Base-by-base conservation (phyloP, 768 basidiomycete genomes). In the Cytidiella melzeri region DNA sequence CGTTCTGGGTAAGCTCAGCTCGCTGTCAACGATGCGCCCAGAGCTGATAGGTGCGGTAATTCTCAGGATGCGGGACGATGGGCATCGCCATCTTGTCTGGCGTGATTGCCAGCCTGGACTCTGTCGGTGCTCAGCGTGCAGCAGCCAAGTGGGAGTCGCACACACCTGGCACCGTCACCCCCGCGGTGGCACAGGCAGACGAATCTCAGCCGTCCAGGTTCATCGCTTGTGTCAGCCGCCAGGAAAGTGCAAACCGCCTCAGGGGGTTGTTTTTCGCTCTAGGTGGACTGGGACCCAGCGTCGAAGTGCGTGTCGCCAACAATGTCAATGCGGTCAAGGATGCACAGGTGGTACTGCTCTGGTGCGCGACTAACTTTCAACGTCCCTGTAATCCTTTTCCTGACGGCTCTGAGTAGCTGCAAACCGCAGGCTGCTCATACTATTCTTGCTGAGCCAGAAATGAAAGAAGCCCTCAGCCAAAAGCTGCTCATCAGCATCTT, bases 401-500 rank as follows among this genome's bases (percentile, higher is more conserved):
- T 36, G 9, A 36, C 19, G 48, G 21, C 24, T 15, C 30, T 25
- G 27, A 50, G 19, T 56, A 98, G 94, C 62, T 97, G 92, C 66
- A 99, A 99, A 65, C 96, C 96, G 2, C 87, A 98, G 55, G 69
- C 92, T 40, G 93, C 91, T 0, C 73, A 81, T 30, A 57, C 66
- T 11, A 89, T 99, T 57, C 73, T 99, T 19, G 65, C 66, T 25
- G 82, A 87, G 57, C 59, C 75, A 10, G 93, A 92, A 18, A 84
- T 97, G 68, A 71, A 73, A 43, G 85, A 91, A 47, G 93, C 92
- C 1, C 70, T 99, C 47, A 81, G 82, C 24, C 85, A 87, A 41
- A 98, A 98, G 68, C 79, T 98, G 1, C 73, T 99, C 52, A 89
- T 98, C 66, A 97, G 94, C 61, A 96, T 98, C 64, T 83, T 97